Base-by-base conservation (phyloP, 1,139 yeast genomes). In the Geotrichum europaeum region DNA sequence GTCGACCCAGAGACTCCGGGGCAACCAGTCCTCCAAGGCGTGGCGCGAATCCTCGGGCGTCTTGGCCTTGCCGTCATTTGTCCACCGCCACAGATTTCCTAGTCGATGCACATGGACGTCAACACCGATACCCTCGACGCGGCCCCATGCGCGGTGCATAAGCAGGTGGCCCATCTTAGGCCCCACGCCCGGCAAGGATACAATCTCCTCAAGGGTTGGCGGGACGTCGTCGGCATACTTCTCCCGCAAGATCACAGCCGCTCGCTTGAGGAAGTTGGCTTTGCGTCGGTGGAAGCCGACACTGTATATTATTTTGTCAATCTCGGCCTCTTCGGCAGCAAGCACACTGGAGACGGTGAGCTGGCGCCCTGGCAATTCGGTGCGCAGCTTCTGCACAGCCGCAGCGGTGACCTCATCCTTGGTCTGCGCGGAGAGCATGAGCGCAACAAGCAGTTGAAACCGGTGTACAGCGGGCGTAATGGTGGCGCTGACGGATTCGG, bases 121-220 rank as follows among this genome's bases (percentile, higher is more conserved):
- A 7, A 92, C 97, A 15, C 98, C 97, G 32, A 92, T 89, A 0
- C 98, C 98, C 36, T 78, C 77, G 58, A 80, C 85, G 49, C 79
- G 76, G 18, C 77, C 76, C 96, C 97, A 91, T 0, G 95, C 97
- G 51, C 84, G 81, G 68, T 90, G 96, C 65, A 90, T 76, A 2
- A 92, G 79, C 45, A 92, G 74, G 71, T 83, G 87, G 0, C 96
- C 96, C 98, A 92, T 92, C 71, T 92, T 92, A 12, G 97, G 97
- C 0, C 99, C 99, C 1, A 92, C 96, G 0, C 99, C 99, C 0
- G 97, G 97, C 47, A 92, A 74, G 0, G 80, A 74, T 2, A 83
- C 79, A 61, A 91, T 78, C 1, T 86, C 92, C 10, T 81, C 84
- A 13, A 90, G 80, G 0, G 85, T 84, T 0, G 77, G 77, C 2